Evolutionary conservation across 768 basidiomycete genomes (phyloP).

Genomic region (Leccinum rimulosum): DNA sequence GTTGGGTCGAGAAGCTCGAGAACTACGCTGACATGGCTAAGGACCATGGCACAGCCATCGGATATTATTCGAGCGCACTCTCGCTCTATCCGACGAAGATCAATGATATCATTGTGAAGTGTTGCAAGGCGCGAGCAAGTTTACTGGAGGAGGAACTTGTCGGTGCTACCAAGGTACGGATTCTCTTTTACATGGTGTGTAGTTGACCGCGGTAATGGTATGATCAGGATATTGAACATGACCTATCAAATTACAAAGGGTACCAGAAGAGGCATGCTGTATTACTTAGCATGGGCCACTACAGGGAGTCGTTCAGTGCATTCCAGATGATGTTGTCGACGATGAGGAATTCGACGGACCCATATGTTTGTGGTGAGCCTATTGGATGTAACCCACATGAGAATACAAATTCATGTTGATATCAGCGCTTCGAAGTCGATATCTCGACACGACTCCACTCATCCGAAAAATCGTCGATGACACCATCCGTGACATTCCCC

Average conservation of each 20-base stretch:
- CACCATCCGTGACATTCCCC: neutral
- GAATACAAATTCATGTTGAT: neutral
- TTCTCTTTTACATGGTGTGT: too few relatives aligned
- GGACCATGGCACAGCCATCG: neutral
- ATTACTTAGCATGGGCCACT: neutral
- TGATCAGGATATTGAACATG: neutral
- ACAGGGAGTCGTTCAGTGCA: neutral
- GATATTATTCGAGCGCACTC: neutral
- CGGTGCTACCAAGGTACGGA: neutral
- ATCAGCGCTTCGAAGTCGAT: neutral
- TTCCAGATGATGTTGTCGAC: neutral
- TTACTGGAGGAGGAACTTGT: neutral
- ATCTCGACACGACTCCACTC: neutral
- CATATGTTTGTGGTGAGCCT: neutral
- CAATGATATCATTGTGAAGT: neutral
- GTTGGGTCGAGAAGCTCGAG: too few relatives aligned
- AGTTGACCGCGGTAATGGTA: neutral
- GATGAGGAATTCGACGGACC: neutral
- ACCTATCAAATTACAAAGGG: neutral
- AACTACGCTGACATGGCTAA: neutral
- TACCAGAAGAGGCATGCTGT: neutral
- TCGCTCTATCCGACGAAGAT: neutral
- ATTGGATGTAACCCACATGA: too few relatives aligned
- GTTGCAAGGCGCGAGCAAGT: neutral
- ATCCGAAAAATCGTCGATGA: neutral